Percentiles rank a stretch among this genome's conserved stretches.
Conservation (phyloP, 179 eudicot species). For the Sideroxylon spinosum region DNA sequence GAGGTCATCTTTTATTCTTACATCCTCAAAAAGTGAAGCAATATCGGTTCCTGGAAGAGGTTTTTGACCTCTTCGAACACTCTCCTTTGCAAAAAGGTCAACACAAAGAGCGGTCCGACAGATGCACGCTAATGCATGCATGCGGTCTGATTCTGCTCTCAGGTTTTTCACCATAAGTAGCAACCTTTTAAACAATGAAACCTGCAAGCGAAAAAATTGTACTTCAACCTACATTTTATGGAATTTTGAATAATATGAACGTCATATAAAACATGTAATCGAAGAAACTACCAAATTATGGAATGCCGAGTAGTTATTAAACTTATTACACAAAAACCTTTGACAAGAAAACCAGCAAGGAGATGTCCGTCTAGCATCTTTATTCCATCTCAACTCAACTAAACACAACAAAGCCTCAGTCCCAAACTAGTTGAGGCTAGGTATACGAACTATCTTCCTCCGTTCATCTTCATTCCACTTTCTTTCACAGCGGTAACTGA, state of each 20-base stretch:
- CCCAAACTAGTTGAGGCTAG: no score
- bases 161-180: constrained; percentile 96
- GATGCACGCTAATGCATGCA: constrained; percentile 99
- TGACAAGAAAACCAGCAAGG: not conserved
- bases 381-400: not conserved
- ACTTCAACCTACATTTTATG: not conserved
- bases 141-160: constrained; percentile 98
- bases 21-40: constrained; percentile 91
- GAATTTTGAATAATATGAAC: not conserved
- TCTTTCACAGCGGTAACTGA: not conserved
- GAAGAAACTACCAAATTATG: not conserved
- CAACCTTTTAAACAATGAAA: constrained; percentile 83
- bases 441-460: not conserved
- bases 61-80: constrained; percentile 92
- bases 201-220: constrained; percentile 40
- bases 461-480: no score
- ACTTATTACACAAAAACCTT: not conserved
- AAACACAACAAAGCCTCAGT: no score
- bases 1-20: constrained; percentile 77
- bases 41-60: constrained; percentile 94
- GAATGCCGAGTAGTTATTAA: not conserved
- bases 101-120: constrained; percentile 97
- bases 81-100: constrained; percentile 96
- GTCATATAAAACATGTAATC: not conserved
- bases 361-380: not conserved